Conservation (phyloP, 2,329 filamentous ascomycete genomes). For the Sporothrix globosa region DNA sequence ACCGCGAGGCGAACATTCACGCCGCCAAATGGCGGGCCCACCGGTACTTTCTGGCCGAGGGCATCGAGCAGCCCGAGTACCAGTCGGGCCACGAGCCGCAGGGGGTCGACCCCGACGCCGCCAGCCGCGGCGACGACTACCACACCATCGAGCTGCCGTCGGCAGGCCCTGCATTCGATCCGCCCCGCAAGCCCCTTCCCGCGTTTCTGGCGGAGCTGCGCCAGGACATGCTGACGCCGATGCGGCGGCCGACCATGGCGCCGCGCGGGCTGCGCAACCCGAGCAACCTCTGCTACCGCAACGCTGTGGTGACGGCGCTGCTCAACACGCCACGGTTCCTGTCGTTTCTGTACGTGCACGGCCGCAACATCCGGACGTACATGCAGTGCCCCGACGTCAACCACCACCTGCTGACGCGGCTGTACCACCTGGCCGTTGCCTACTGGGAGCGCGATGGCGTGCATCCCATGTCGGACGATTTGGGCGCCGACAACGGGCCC, state of each 20-base stretch:
- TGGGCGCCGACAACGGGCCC: not conserved
- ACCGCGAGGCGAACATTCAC: not conserved
- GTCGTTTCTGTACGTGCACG: conserved; percentile 32
- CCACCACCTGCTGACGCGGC: conserved; percentile 32
- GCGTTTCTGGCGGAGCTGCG: conserved; percentile 30
- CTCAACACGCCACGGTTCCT: conserved; percentile 34
- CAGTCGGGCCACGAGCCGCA: not conserved
- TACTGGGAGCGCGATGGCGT: conserved; percentile 30
- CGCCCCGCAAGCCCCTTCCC: not conserved
- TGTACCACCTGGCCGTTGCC: conserved; percentile 34
- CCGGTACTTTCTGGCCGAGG: not conserved
- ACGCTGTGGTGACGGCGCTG: conserved; percentile 33
- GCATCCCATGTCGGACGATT: conserved; percentile 26
- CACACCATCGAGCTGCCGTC: conserved; percentile 20
- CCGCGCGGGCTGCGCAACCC: conserved; percentile 32
- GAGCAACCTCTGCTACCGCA: conserved; percentile 35
- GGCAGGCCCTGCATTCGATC: conserved; percentile 27
- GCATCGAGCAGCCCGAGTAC: not conserved
- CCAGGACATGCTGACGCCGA: conserved; percentile 25
- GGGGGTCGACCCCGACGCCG: not conserved
- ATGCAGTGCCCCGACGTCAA: not conserved
- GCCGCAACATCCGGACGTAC: not conserved
- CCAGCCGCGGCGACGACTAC: too few relatives aligned
- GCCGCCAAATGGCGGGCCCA: not conserved
- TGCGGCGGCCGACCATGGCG: conserved; percentile 4